Evolutionary conservation across 768 basidiomycete genomes (phyloP), one percentile per base, ranked within the genome.

Genomic region (Coprinellus aureogranulatus): DNA sequence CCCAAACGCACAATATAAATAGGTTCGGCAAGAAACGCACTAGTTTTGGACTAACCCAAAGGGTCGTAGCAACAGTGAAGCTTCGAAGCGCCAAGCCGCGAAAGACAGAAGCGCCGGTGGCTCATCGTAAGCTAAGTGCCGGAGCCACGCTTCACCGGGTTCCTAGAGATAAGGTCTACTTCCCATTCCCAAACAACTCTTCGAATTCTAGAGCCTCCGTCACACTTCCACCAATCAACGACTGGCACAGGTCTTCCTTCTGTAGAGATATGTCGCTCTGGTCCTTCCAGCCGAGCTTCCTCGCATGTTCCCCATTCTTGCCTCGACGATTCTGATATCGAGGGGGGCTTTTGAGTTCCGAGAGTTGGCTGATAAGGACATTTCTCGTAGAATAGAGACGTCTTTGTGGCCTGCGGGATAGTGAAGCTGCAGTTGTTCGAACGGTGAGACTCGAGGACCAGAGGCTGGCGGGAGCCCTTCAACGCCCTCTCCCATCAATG

Each of bases 241-340:
- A 46, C 54, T 55, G 2, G 54, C 23, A 31, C 25, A 45, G 34
- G 31, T n/a, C 25, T 52, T 57, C 18, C 56, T 20, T 30, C 56
- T 23, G 31, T 51, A 45, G 18, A 52, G 10, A 34, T 51, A 45
- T 6, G 34, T 6, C 23, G 42, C 11, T 18, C 56, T 12, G 31
- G 46, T 52, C 37, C 56, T 37, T 20, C 49, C 56, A 9, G 57
- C 57, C 42, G 57, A 58, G 40, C 57, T 58, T 45, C 57, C 57
- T 8, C 57, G 57, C 25, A 58, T 10, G 30, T 58, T 58, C 20
- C 57, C 57, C 42, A 40, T 20, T 22, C 57, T 25, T 30, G 51
- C 34, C 52, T 58, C 57, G 30, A 53, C 27, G n/a, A 58, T 53
- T 10, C 28, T 53, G 20, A 58, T 42, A 20, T 58, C 44, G 10